A percentile compares a stretch with the other conserved stretches of the same genome.
Evolutionary conservation across 1,284 basidiomycete genomes (phyloP).

Genomic region (Leccinum huronense): DNA sequence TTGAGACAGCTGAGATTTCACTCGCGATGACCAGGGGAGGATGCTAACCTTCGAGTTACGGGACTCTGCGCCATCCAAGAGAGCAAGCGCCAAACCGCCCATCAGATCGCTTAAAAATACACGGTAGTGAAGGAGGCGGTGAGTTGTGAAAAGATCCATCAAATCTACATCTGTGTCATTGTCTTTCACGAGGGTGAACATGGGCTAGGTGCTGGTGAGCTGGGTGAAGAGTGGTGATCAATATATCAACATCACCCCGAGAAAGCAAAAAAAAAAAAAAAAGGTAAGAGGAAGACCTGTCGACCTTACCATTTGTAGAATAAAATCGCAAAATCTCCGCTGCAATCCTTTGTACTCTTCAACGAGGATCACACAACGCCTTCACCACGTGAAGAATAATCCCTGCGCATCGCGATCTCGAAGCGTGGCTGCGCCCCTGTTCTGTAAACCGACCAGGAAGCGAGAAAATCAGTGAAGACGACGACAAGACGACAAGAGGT

Average conservation of each 20-base stretch:
- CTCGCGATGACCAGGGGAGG: background rate
- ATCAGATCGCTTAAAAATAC: slow-evolving; percentile 46
- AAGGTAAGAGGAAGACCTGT: background rate
- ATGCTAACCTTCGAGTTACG: slow-evolving; percentile 57
- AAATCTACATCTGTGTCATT: slow-evolving; percentile 38
- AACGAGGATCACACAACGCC: slow-evolving; percentile 18
- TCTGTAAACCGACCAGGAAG: background rate
- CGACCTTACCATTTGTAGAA: slow-evolving; percentile 14
- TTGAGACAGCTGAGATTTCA: background rate
- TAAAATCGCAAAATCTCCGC: slow-evolving; percentile 11
- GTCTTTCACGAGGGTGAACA: slow-evolving; percentile 63
- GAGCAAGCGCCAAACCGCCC: slow-evolving; percentile 49
- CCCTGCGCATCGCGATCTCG: background rate
- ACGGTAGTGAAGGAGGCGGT: slow-evolving; percentile 48
- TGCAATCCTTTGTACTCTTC: slow-evolving; percentile 17
- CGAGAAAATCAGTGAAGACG: background rate
- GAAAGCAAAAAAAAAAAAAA: background rate
- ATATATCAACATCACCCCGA: background rate
- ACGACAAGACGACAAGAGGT: background rate
- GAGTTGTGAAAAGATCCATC: slow-evolving; percentile 21
- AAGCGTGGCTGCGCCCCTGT: background rate
- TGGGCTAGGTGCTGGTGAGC: slow-evolving; percentile 45
- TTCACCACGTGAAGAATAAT: slow-evolving; percentile 22
- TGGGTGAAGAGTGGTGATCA: background rate
- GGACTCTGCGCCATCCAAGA: slow-evolving; percentile 54